Base-by-base conservation (phyloP, 1,284 basidiomycete genomes). In the Ganoderma resinaceum region DNA sequence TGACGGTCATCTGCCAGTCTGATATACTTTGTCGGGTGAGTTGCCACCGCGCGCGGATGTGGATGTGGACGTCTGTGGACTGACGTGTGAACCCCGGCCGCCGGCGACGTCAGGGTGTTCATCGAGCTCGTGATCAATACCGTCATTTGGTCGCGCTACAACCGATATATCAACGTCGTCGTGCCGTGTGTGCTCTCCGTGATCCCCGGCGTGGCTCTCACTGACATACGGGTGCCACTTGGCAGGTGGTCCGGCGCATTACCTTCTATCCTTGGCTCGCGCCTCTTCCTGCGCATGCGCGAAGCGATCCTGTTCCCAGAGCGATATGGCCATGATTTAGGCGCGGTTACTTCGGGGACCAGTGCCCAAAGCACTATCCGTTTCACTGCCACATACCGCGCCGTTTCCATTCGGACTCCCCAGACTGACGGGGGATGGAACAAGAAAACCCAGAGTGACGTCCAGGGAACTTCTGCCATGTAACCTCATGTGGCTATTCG, bases 181-280 rank as follows among this genome's bases (percentile, higher is more conserved):
- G 76, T 75, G 66, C 77, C 77, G 77, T 78, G 49, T 20, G 77
- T 71, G n/a, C 12, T 37, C 18, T 16, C n/a, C 7, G 31, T 58
- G 33, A 14, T 37, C 18, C 8, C 16, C 8, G 33, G 29, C 18
- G 31, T 14, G 2, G 20, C 20, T 23, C 61, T 62, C 20, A 9
- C 29, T 37, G 33, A 37, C 31, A 35, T n/a, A 3, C 33, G 23
- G n/a, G 8, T 37, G 31, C 46, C 18, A 23, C 43, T 46, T n/a
- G 43, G 43, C 33, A 78, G 78, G 3, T 78, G 78, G 78, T 76
- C 76, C 14, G 73, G 72, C 18, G 72, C 72, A 16, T 63, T 73
- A 38, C 72, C 73, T 0, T 73, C 73, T 4, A 40, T 74, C 18
- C 70, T 74, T 20, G 72, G 72, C 16, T 70, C 72, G 46, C 66